Evolutionary conservation across 305 asterid species (phyloP), one percentile per base, ranked within the genome.

Genomic region (Euphrasia arctica): DNA sequence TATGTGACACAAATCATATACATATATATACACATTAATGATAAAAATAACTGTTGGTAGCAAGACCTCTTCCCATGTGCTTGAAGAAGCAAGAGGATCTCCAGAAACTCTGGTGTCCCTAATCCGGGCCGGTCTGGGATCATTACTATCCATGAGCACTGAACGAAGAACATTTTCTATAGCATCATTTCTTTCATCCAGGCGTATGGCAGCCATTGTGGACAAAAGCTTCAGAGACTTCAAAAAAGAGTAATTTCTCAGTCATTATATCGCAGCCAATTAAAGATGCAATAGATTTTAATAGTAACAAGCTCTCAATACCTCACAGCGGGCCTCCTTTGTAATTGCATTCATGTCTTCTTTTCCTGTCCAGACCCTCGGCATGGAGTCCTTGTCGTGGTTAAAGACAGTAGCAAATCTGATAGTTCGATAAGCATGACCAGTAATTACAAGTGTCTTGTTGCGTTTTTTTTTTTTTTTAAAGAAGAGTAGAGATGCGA

Each of bases 321-420:
- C 96, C 83, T 75, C 90, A 57, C 74, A 65, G 58, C 86, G 80
- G 31, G 96, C 89, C 52, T 76, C 80, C 71, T 70, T 79, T 0
- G 83, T 77, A 55, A 88, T 83, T 62, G 85, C 78, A 74, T 47
- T 74, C 70, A 88, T 80, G 74, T 85, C 87, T 79, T 85, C 96
- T 65, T 83, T 83, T 71, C 90, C 91, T 1, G 96, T 88, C 96
- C 96, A 88, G 61, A 83, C 72, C 80, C 93, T 77, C 25, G 96
- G 94, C 70, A 88, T 66, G 39, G 75, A 74, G 70, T 85, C 87
- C 18, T 75, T 72, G 63, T 88, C 96, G 49, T 85, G 89, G 82
- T 74, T 79, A 75, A 88, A 82, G 70, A 80, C 74, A 27, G 72
- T 72, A 54, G 74, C 57, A 71, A 88, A 88, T 72, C 95, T 87